Evolutionary conservation across 2,329 filamentous ascomycete species (phyloP).

Genomic region (Epichloe uncinata): DNA sequence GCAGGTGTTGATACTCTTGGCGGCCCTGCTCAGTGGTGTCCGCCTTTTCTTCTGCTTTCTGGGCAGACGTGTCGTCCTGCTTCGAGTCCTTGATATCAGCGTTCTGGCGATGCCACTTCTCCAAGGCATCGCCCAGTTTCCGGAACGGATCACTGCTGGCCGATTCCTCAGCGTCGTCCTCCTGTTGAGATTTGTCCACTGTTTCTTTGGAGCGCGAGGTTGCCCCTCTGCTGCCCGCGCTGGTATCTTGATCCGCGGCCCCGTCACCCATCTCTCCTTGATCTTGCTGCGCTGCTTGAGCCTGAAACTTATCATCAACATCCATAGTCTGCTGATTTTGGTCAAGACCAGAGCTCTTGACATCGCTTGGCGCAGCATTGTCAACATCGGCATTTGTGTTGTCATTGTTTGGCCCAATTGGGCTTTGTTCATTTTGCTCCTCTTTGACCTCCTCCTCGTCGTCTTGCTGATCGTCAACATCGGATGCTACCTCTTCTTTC

Average conservation of each 20-base stretch:
- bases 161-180: constrained; percentile 31
- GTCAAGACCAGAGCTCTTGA: constrained; percentile 50
- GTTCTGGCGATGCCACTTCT: constrained; percentile 84
- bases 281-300: constrained; percentile 49
- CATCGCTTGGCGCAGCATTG: constrained; percentile 50
- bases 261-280: constrained; percentile 53
- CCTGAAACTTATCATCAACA: constrained; percentile 46
- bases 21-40: constrained; percentile 60
- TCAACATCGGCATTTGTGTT: constrained; percentile 42
- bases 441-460: constrained; percentile 3
- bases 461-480: constrained; percentile 12
- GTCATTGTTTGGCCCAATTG: constrained; percentile 26
- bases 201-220: constrained; percentile 35
- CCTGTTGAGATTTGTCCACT: constrained; percentile 31
- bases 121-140: constrained; percentile 83
- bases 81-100: constrained; percentile 56
- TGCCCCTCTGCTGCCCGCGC: constrained; percentile 48
- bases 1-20: constrained; percentile 87
- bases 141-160: constrained; percentile 63
- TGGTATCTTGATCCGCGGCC: constrained; percentile 48
- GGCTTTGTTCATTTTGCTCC: constrained; percentile 27
- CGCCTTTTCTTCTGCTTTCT: constrained; percentile 24
- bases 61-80: constrained; percentile 19
- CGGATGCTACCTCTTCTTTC: constrained; percentile 28
- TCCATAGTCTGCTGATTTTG: constrained; percentile 50